phyloP scores from a whole-genome alignment of 2,329 filamentous ascomycete species.

The Colletotrichum sp. region DNA sequence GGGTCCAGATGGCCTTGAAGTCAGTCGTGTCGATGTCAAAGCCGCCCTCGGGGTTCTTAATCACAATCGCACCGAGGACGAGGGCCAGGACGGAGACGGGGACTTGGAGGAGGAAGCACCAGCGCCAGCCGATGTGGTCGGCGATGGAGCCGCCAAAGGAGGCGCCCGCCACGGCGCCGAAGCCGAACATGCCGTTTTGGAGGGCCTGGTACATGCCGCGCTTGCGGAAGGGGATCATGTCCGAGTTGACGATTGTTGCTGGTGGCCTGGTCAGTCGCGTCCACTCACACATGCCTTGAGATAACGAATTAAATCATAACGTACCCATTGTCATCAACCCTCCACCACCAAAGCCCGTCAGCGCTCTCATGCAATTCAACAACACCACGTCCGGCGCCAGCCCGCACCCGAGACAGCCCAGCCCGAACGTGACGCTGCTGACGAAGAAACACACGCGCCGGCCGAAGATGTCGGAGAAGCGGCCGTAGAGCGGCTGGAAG shows the following conservation, averaged over 20 bases:
- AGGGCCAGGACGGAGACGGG: constrained; percentile 63
- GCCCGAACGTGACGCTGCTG: constrained; percentile 65
- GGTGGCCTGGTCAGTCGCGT: not conserved
- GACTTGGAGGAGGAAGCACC: constrained; percentile 68
- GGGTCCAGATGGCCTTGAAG: constrained; percentile 50
- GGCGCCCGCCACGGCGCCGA: constrained; percentile 67
- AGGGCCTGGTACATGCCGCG: constrained; percentile 65
- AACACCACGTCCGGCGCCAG: constrained; percentile 61
- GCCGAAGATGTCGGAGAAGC: constrained; percentile 73
- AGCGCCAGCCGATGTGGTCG: constrained; percentile 71
- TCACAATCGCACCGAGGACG: constrained; percentile 55
- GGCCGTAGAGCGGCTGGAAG: constrained; percentile 74
- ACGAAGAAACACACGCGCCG: constrained; percentile 67
- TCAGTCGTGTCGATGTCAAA: constrained; percentile 30
- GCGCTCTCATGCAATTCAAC: constrained; percentile 68
- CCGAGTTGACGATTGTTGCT: constrained; percentile 63
- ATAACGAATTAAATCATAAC: not conserved
- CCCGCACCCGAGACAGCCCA: constrained; percentile 70
- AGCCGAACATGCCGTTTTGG: constrained; percentile 66
- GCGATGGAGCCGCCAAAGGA: constrained; percentile 69
- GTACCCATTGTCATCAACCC: constrained; percentile 73
- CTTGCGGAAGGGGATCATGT: constrained; percentile 63
- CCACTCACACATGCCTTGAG: too few relatives aligned
- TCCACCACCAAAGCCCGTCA: constrained; percentile 73
- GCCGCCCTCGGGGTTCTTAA: constrained; percentile 47